Evolutionary conservation across 2,329 filamentous ascomycete species (phyloP), one percentile per base, ranked within the genome.

Genomic region (Verruconis gallopava): DNA sequence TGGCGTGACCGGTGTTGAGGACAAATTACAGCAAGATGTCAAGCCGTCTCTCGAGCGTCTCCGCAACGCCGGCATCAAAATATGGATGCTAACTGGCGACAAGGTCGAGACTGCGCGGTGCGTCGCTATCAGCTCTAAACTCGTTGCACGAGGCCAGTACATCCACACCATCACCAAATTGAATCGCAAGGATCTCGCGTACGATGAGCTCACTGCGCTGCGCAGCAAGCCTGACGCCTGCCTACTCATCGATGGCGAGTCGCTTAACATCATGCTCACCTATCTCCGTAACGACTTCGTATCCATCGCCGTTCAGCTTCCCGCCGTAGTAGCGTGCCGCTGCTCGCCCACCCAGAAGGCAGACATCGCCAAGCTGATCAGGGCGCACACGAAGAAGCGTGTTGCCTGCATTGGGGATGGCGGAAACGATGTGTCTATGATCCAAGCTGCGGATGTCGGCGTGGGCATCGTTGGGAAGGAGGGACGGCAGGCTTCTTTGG

Each of bases 21-120:
- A 98, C 62, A 94, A 93, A 57, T 73, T 98, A 11, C 91, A 98
- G 58, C 80, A 79, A 48, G 86, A 96, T 54, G 91, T 98, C 55
- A 98, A 96, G 59, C 83, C 89, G 1, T 94, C 86, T 0, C 71
- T 98, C 4, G 93, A 98, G 60, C 75, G 98, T 4, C 73, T 98
- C 40, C 84, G 91, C 50, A 98, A 98, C 53, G 91, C 91, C 0
- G 91, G 91, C 19, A 91, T 98, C 64, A 96, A 96, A 61, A 96
- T 98, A 39, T 98, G 91, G 91, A 98, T 98, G 91, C 69, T 98
- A 57, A 98, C 91, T 0, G 91, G 91, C 37, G 91, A 98, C 69
- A 98, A 98, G 63, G 85, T 98, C 2, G 91, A 98, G 63, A 98
- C 91, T 12, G 91, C 91, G 13, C 79, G 91, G 25, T 98, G 91